These are phyloP conservation scores for Starmerella sp. DNA, from an alignment of 805 yeast genomes.

Conservation along the genomic window DNA sequence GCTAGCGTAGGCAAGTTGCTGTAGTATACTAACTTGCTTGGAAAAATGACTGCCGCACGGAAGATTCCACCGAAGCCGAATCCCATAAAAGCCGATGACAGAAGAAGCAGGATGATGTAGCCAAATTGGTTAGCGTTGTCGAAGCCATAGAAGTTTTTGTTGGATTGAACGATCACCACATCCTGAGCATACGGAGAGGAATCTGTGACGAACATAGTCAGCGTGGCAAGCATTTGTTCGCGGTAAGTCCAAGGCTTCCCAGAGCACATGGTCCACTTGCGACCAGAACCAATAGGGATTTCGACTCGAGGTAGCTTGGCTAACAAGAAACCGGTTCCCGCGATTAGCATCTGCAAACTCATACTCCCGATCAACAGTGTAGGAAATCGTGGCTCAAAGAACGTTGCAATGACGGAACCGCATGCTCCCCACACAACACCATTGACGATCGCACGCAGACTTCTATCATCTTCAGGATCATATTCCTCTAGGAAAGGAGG, in stretches of 20 bases:
- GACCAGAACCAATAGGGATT: constrained; percentile 3
- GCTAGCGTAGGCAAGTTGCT: constrained; percentile 39
- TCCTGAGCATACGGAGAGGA: constrained; percentile 21
- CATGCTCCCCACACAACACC: constrained; percentile 41
- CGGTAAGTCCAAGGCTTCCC: constrained; percentile 51
- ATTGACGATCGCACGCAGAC: constrained; percentile 41
- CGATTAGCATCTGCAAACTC: constrained; percentile 49
- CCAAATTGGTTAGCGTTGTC: constrained; percentile 31
- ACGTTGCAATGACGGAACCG: constrained; percentile 46
- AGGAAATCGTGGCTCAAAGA: constrained; percentile 50
- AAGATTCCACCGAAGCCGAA: constrained; percentile 56
- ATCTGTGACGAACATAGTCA: constrained; percentile 23
- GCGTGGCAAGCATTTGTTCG: constrained; percentile 55
- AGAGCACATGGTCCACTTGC: constrained; percentile 34
- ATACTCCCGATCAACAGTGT: constrained; percentile 41
- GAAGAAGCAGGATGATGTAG: constrained; percentile 41
- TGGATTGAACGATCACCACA: constrained; percentile 28
- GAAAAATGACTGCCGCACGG: constrained; percentile 47
- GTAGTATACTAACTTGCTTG: constrained; percentile 45
- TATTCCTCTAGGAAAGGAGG: constrained; percentile 36
- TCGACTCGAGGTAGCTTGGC: constrained; percentile 20
- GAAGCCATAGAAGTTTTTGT: constrained; percentile 28
- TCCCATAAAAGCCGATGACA: constrained; percentile 53
- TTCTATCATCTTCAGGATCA: constrained; percentile 35
- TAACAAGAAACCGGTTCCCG: constrained; percentile 43